Evolutionary conservation across 345 rosid genomes (phyloP).

Genomic region (Salix brachista): DNA sequence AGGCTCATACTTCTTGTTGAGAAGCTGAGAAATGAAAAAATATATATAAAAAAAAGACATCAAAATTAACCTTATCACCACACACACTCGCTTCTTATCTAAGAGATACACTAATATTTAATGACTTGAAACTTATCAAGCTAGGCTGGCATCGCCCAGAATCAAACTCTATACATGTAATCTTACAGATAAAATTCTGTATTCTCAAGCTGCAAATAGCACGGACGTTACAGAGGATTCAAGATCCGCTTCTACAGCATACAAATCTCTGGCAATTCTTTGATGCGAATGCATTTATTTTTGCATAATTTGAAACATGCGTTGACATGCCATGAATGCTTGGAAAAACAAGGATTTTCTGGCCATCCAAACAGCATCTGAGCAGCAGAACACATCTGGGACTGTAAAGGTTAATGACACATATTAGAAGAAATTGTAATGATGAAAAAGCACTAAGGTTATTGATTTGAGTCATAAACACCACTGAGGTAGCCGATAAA

Average conservation of each 20-base stretch:
- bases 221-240: neutral
- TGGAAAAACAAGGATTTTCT: too few relatives aligned
- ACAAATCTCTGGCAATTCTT: neutral
- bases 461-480: slow-evolving; percentile 1
- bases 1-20: neutral
- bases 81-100: neutral
- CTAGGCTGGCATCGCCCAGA: neutral
- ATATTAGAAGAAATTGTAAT: neutral
- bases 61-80: too few relatives aligned
- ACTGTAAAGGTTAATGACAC: neutral
- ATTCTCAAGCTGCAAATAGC: neutral
- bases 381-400: neutral
- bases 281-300: neutral
- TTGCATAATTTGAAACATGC: neutral
- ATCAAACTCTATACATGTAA: neutral
- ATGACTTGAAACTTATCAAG: neutral
- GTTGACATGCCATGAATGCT: neutral
- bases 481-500: neutral
- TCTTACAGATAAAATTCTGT: neutral
- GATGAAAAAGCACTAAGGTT: neutral
- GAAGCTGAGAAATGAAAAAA: too few relatives aligned
- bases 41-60: too few relatives aligned
- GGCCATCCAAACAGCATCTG: neutral
- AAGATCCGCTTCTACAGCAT: neutral
- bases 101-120: neutral